Evolutionary conservation across 2,329 filamentous ascomycete species (phyloP).

Genomic region (Aspergillus ochraceus): DNA sequence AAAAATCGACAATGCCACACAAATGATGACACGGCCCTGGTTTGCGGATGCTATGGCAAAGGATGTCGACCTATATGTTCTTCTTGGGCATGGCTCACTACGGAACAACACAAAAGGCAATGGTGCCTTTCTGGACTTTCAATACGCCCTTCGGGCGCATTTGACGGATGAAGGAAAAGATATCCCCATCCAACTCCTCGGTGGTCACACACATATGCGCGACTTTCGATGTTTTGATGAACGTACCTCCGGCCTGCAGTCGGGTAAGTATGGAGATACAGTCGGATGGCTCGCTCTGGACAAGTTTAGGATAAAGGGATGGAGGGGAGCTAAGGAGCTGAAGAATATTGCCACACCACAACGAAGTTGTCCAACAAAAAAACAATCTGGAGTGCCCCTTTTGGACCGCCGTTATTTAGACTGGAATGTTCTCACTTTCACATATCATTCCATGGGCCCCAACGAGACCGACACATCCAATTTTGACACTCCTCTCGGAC

Average conservation of each 20-base stretch:
- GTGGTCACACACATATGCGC: constrained; percentile 64
- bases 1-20: constrained; percentile 54
- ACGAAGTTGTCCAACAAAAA: background rate
- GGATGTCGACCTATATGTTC: constrained; percentile 62
- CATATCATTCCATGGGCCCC: constrained; percentile 58
- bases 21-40: constrained; percentile 57
- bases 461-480: constrained; percentile 29
- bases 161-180: constrained; percentile 48
- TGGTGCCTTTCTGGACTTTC: background rate
- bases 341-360: too few relatives aligned
- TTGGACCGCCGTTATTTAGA: constrained; percentile 61
- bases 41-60: constrained; percentile 59
- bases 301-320: background rate
- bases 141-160: background rate
- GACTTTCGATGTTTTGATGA: constrained; percentile 66
- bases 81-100: constrained; percentile 64
- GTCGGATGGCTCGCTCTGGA: constrained; percentile 66
- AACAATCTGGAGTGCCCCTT: constrained; percentile 42
- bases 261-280: constrained; percentile 68
- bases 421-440: constrained; percentile 67
- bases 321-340: too few relatives aligned
- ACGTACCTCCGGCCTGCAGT: constrained; percentile 61
- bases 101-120: constrained; percentile 25
- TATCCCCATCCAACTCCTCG: constrained; percentile 65
- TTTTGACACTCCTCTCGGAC: constrained; percentile 54